Evolutionary conservation across 805 yeast species (phyloP).

Genomic region (Pichia pseudocactophila): DNA sequence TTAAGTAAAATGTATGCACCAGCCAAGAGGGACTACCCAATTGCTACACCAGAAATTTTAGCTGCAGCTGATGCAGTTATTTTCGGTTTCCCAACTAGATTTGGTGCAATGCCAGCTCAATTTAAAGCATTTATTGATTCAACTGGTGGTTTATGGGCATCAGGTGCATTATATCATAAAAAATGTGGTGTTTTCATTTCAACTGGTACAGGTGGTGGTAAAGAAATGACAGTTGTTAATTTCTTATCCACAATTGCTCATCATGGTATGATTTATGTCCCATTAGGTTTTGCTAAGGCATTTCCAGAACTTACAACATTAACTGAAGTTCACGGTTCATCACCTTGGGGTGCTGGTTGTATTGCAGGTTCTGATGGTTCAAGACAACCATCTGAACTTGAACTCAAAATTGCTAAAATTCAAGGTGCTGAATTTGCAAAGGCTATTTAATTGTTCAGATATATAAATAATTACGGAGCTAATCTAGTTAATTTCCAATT

Average conservation of each 20-base stretch:
- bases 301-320: slow-evolving; percentile 47
- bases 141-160: slow-evolving; percentile 74
- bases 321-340: slow-evolving; percentile 66
- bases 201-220: slow-evolving; percentile 81
- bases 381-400: slow-evolving; percentile 55
- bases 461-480: slow-evolving; percentile 41
- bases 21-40: slow-evolving; percentile 52
- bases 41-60: slow-evolving; percentile 52
- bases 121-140: slow-evolving; percentile 68
- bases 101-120: slow-evolving; percentile 74
- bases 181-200: slow-evolving; percentile 65
- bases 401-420: slow-evolving; percentile 49
- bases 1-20: slow-evolving; percentile 54
- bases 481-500: slow-evolving; percentile 62
- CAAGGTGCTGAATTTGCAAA: slow-evolving; percentile 64
- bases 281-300: slow-evolving; percentile 60
- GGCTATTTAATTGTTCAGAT: slow-evolving; percentile 27
- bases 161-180: slow-evolving; percentile 65
- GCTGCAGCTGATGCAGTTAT: slow-evolving; percentile 66
- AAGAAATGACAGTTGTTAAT: slow-evolving; percentile 62
- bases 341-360: slow-evolving; percentile 84
- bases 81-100: slow-evolving; percentile 84
- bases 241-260: slow-evolving; percentile 58
- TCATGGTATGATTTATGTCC: slow-evolving; percentile 75
- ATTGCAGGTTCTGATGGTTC: slow-evolving; percentile 73